Evolutionary conservation across 192 early-diverging fungal species (phyloP), one percentile per base, ranked within the genome.

Genomic region (Backusella parvicylindrica): DNA sequence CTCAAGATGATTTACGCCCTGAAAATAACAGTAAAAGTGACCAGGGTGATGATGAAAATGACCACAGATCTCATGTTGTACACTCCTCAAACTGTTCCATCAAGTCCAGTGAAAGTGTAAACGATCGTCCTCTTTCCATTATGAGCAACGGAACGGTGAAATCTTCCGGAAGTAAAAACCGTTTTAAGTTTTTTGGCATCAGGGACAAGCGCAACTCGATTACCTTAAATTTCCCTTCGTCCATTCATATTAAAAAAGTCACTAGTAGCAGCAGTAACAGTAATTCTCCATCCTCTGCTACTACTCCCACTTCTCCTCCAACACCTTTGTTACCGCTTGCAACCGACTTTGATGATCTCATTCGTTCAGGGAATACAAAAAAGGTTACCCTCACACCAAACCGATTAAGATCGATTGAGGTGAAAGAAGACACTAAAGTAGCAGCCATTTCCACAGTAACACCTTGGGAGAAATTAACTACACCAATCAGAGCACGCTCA

Each of bases 371-470:
- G 68, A 81, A 87, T 47, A 89, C 88, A 6, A 86, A 84, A 82
- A 86, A 86, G 40, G 84, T 89, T 15, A 82, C 84, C 8, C 72
- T 89, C n/a, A 89, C 88, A 8, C 88, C 88, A n/a, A 88, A 87
- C 71, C 81, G 88, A 67, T 74, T 89, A 33, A 75, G 81, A 5
- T 86, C 88, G 2, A 87, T 89, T 66, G 88, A 89, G 68, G 78
- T 87, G 1, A 56, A 49, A 31, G 56, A 73, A 33, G 26, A 30
- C 11, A 38, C 40, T 36, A 32, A n/a, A 21, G 16, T n/a, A 18
- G 26, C 23, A 12, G 23, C 53, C 26, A 26, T 60, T 60, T 28
- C 53, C 8, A 60, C 53, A 60, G 23, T 8, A 30, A 56, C 47
- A 26, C 49, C 70, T 32, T 56, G 47, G 50, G 50, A 37, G 18